A percentile compares a stretch with the other conserved stretches of the same genome.
phyloP scores from a whole-genome alignment of 345 rosid species.

The Jatropha curcas region DNA sequence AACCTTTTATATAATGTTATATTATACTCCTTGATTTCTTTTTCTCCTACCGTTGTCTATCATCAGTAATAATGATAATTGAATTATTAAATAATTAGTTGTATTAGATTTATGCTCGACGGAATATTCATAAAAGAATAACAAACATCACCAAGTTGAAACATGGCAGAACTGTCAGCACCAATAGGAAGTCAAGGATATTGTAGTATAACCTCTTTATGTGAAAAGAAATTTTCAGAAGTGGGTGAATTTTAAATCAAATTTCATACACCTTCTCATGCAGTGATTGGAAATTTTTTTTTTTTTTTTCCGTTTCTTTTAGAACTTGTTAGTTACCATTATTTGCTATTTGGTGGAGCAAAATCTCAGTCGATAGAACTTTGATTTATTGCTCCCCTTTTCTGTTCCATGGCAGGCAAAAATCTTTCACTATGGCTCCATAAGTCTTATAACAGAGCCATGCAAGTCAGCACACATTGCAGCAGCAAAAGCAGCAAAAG shows the following conservation, averaged over 20 bases:
- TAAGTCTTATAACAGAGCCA: slow-evolving; percentile 96
- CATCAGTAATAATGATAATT: not conserved
- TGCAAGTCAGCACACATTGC: slow-evolving; percentile 93
- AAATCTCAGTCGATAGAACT: not conserved
- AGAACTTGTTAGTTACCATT: not conserved
- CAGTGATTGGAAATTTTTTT: not conserved
- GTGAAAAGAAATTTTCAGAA: too few species aligned
- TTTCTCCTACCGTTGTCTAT: not conserved
- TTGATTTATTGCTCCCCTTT: slow-evolving; percentile 10
- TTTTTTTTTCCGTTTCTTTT: not conserved
- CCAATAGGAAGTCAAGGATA: not conserved
- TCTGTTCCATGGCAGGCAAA: slow-evolving; percentile 55
- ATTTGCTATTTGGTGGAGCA: not conserved
- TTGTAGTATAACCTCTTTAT: not conserved
- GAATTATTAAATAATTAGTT: not conserved
- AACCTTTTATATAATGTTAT: not conserved
- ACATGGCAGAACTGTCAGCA: not conserved
- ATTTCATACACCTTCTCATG: not conserved
- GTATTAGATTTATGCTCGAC: not conserved
- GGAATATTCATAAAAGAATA: not conserved
- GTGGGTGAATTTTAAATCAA: too few species aligned
- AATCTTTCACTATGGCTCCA: slow-evolving; percentile 91
- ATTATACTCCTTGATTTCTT: not conserved
- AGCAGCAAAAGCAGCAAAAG: slow-evolving; percentile 90
- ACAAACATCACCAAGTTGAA: not conserved